Evolutionary conservation across 495 filamentous ascomycete genomes (phyloP).

Genomic region (Penicillium pulvis): DNA sequence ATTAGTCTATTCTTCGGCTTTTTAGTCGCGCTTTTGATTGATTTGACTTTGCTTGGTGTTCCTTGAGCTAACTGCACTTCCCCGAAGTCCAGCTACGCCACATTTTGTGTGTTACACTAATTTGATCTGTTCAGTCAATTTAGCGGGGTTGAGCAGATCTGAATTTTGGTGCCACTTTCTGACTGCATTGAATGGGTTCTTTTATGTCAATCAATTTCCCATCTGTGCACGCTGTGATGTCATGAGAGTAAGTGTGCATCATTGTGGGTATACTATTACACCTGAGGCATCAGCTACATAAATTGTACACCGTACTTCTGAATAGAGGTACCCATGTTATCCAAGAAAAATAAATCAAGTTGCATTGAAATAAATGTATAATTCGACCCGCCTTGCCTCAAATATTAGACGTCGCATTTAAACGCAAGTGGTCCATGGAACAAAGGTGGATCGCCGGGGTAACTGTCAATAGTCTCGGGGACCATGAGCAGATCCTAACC

Average conservation of each 20-base stretch:
- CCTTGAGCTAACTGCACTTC: not conserved
- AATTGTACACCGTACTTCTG: not conserved
- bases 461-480: slow-evolving; percentile 8
- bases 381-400: not conserved
- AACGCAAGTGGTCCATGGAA: slow-evolving; percentile 15
- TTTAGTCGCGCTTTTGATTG: not conserved
- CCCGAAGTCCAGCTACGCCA: slow-evolving; percentile 16
- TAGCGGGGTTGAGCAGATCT: not conserved
- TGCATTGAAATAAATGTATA: not conserved
- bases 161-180: not conserved
- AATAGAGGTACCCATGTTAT: too few relatives aligned
- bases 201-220: not conserved
- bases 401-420: slow-evolving; percentile 11
- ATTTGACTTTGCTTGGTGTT: not conserved
- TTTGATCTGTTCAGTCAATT: not conserved
- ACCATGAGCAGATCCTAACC: not conserved
- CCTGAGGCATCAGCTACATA: not conserved
- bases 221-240: not conserved
- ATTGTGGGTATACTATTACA: not conserved
- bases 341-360: not conserved
- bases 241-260: not conserved
- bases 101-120: slow-evolving; percentile 5
- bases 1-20: not conserved
- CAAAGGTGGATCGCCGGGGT: slow-evolving; percentile 13
- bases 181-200: not conserved